These are phyloP conservation scores for slime mould (Dictyostelium discoideum) DNA, from an alignment of 78 protist genomes.

Conservation along the genomic window DNA sequence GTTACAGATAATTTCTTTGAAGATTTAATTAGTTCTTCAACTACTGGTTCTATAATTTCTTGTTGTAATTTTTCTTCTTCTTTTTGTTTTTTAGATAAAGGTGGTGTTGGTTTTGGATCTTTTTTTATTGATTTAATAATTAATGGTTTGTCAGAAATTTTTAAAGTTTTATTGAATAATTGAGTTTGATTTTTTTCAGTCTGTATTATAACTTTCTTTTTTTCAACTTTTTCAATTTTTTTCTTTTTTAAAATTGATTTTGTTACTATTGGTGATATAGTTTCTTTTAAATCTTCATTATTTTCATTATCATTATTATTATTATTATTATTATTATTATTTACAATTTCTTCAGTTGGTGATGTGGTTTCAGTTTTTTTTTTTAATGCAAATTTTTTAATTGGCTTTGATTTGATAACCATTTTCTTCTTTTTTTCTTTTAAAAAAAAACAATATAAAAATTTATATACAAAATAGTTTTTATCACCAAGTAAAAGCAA, in stretches of 20 bases:
- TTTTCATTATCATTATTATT: not conserved
- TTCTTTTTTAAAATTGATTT: slow-evolving; percentile 16
- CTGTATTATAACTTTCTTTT: slow-evolving; percentile 40
- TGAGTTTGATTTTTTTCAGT: slow-evolving; percentile 53
- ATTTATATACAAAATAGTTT: too few relatives aligned
- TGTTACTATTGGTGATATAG: not conserved
- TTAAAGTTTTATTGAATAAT: slow-evolving; percentile 32
- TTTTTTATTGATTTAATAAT: not conserved
- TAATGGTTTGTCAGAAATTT: slow-evolving; percentile 8
- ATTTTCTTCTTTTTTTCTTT: not conserved
- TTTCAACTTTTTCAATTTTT: not conserved
- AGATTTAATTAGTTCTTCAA: not conserved
- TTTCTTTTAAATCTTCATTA: not conserved
- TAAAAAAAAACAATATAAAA: not conserved
- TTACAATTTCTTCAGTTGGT: not conserved
- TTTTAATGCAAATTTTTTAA: not conserved
- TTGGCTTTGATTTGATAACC: not conserved
- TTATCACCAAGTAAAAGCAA: not conserved
- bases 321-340: not conserved
- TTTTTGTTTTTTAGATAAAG: not conserved
- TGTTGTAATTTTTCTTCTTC: slow-evolving; percentile 3
- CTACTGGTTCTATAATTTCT: not conserved
- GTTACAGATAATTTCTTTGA: not conserved
- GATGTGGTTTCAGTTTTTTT: not conserved
- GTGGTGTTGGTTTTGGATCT: not conserved